Evolutionary conservation across 805 yeast species (phyloP).

Genomic region (Hermanozyma aechmeae): DNA sequence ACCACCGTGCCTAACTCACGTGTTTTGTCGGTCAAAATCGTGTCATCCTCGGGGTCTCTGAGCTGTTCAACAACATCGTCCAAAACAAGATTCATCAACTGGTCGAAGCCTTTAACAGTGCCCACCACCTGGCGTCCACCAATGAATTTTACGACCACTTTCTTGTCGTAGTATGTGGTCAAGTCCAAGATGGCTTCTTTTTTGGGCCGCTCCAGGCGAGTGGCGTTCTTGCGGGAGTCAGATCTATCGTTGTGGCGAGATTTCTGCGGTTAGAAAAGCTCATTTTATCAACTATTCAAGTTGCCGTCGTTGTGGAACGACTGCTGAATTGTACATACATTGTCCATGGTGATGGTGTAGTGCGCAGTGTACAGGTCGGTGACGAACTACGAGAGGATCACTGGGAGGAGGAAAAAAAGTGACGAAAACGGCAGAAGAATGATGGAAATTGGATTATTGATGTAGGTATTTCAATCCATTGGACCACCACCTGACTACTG

Average conservation of each 20-base stretch:
- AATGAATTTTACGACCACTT: slow-evolving; percentile 66
- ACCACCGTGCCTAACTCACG: slow-evolving; percentile 61
- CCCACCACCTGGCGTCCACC: slow-evolving; percentile 88
- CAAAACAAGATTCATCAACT: slow-evolving; percentile 68
- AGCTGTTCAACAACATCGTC: slow-evolving; percentile 62
- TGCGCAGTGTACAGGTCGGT: too few relatives aligned
- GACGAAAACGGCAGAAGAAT: too few relatives aligned
- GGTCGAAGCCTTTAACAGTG: slow-evolving; percentile 73
- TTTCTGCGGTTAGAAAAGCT: not conserved
- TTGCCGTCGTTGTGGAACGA: too few relatives aligned
- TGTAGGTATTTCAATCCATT: too few relatives aligned
- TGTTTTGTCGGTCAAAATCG: slow-evolving; percentile 43
- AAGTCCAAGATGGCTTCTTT: slow-evolving; percentile 85
- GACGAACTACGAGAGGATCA: too few relatives aligned
- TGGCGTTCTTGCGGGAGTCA: not conserved
- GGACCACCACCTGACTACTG: too few relatives aligned
- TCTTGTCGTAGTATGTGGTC: slow-evolving; percentile 62
- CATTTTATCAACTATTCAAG: too few relatives aligned
- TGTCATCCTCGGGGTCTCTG: slow-evolving; percentile 59
- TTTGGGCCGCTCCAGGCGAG: slow-evolving; percentile 58
- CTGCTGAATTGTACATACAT: slow-evolving; percentile 10
- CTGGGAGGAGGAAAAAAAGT: too few relatives aligned
- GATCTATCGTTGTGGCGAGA: not conserved
- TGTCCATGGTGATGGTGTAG: slow-evolving; percentile 11
- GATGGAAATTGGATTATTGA: too few relatives aligned